These are phyloP conservation scores for Lentinula detonsa DNA, from an alignment of 768 basidiomycete genomes.

Conservation along the genomic window DNA sequence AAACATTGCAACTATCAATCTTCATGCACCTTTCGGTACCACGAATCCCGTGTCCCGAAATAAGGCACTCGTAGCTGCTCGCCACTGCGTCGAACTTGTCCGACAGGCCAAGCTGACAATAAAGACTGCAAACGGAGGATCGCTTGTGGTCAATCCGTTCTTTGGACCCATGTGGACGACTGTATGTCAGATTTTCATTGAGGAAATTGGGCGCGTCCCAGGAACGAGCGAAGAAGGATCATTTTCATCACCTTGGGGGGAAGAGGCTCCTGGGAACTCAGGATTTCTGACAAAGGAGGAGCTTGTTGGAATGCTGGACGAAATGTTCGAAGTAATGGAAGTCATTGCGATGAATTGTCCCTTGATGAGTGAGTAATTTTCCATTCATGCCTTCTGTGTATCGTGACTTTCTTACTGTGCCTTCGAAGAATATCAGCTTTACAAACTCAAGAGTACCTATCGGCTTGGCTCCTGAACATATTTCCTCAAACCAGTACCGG, in stretches of 20 bases:
- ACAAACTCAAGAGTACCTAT: conserved; percentile 35
- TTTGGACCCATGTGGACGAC: neutral
- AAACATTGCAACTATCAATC: conserved; percentile 18
- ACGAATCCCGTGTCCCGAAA: conserved; percentile 3
- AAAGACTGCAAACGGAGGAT: neutral
- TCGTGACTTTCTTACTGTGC: conserved; percentile 1
- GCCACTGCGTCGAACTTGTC: neutral
- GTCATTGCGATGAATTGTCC: conserved; percentile 36
- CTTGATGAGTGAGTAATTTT: conserved; percentile 35
- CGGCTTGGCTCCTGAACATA: neutral
- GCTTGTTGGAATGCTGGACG: conserved; percentile 34
- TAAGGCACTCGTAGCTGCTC: neutral
- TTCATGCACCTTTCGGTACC: conserved; percentile 15
- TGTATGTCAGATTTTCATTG: neutral
- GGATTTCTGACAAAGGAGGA: conserved; percentile 24
- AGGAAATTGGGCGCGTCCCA: neutral
- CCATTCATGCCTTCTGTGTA: neutral
- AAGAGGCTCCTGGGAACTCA: neutral
- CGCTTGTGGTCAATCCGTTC: neutral
- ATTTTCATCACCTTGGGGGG: neutral
- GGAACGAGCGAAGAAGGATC: neutral
- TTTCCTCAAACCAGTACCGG: no score
- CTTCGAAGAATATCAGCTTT: conserved; percentile 35
- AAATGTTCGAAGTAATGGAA: conserved; percentile 32
- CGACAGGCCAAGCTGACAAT: neutral